Evolutionary conservation across 73 alveolate genomes (phyloP), one percentile per base, ranked within the genome.

Genomic region (Paramecium bursaria): DNA sequence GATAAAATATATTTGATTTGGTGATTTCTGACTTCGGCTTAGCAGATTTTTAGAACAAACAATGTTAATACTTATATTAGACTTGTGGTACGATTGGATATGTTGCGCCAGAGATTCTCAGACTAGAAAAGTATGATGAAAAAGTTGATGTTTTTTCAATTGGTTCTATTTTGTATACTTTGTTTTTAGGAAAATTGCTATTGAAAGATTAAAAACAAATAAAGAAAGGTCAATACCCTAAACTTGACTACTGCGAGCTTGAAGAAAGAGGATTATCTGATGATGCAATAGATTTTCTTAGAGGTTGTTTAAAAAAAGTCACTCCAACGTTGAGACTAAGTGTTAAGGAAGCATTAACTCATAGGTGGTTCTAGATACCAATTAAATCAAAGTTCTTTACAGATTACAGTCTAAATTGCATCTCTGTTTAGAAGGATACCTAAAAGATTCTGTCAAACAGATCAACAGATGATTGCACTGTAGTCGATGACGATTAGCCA

Each of bases 21-120:
- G 23, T 46, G 23, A 46, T 85, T 3, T 39, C 17, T 0, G 91
- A 85, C 75, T 85, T 85, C 44, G 91, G 91, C 5, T 27, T 85
- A 7, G 88, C 91, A 26, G 76, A 57, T 14, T 57, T 29, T 57
- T 57, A 29, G 19, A 33, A 74, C 74, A 33, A 25, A 7, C 46
- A 44, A 17, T 82, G 80, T n/a, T 13, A 33, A 13, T 50, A 30
- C 29, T 79, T 79, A 55, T 47, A 21, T 15, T 21, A 21, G 55
- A 74, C 46, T 26, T 74, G 86, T 39, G 86, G 86, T 23, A 46
- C 86, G 0, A 19, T 49, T 0, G 86, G 86, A 14, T 74, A 35
- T 46, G 75, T 49, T 17, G 86, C 86, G 5, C 86, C 86, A 1
- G 86, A 74, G 9, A 31, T 74, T 3, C 44, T 74, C 1, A 44